These are phyloP conservation scores for Candida taoyuanica DNA, from an alignment of 805 yeast genomes.

Conservation along the genomic window DNA sequence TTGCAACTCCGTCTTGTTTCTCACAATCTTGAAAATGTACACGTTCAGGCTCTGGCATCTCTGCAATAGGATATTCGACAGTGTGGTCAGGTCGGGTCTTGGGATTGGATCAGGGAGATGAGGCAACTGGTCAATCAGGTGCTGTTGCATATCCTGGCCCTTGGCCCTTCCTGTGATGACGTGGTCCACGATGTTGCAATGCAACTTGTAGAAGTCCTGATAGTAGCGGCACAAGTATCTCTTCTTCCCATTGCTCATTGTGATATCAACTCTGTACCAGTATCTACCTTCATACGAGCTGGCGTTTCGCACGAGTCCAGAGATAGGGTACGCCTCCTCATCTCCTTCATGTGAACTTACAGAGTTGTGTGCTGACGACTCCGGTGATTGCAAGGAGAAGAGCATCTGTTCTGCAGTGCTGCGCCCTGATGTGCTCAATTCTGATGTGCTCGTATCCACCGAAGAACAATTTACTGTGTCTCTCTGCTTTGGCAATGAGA, in stretches of 20 bases:
- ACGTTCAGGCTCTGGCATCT: slow-evolving; percentile 38
- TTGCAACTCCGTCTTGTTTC: slow-evolving; percentile 22
- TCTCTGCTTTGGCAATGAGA: slow-evolving; percentile 4
- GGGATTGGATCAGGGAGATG: slow-evolving; percentile 46
- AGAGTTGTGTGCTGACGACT: not conserved
- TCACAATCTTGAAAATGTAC: slow-evolving; percentile 36
- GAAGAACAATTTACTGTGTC: slow-evolving; percentile 8
- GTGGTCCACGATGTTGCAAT: slow-evolving; percentile 30
- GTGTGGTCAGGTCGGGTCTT: slow-evolving; percentile 30
- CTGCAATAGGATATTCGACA: slow-evolving; percentile 28
- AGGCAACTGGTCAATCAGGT: slow-evolving; percentile 31
- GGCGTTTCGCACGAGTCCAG: slow-evolving; percentile 37
- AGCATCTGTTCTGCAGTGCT: slow-evolving; percentile 5
- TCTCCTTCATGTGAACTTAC: not conserved
- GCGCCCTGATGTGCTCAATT: slow-evolving; percentile 2
- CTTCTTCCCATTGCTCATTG: slow-evolving; percentile 32
- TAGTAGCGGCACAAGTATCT: slow-evolving; percentile 44
- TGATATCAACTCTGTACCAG: slow-evolving; percentile 47
- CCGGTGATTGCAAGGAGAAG: slow-evolving; percentile 4
- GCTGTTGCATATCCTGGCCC: slow-evolving; percentile 1
- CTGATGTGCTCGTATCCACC: slow-evolving; percentile 5
- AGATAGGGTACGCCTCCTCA: slow-evolving; percentile 26
- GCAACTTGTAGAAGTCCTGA: slow-evolving; percentile 47
- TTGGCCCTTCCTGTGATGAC: slow-evolving; percentile 10
- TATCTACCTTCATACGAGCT: slow-evolving; percentile 39